Evolutionary conservation across 352 stramenopile genomes (phyloP).

Genomic region (Discostella stelligera): DNA sequence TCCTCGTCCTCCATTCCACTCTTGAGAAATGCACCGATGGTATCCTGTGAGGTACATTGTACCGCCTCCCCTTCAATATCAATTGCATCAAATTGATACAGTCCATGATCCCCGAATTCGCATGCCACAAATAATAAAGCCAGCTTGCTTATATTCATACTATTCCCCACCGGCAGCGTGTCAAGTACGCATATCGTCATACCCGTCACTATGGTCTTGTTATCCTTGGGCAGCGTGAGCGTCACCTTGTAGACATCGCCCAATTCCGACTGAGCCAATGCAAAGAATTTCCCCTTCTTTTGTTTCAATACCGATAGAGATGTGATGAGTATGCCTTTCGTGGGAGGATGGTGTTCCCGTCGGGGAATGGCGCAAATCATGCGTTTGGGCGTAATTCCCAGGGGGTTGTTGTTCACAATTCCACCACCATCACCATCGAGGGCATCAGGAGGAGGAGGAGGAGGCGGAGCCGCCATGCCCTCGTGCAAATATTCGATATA

Average conservation of each 20-base stretch:
- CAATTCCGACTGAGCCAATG: conserved; percentile 95
- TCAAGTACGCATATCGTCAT: conserved; percentile 90
- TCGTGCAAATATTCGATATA: conserved; percentile 97
- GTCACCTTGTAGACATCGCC: conserved; percentile 99
- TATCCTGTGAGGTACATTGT: conserved; percentile 49
- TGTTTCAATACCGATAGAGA: conserved; percentile 91
- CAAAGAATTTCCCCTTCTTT: conserved; percentile 93
- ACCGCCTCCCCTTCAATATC: conserved; percentile 86
- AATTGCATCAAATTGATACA: conserved; percentile 97
- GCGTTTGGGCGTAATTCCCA: conserved; percentile 37
- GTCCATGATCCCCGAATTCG: conserved; percentile 97
- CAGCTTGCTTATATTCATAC: conserved; percentile 96
- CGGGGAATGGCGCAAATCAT: conserved; percentile 80
- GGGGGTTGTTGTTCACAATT: neutral
- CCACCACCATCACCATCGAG: neutral
- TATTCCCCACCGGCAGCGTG: conserved; percentile 90
- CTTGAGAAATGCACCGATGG: conserved; percentile 34
- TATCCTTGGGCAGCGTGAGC: conserved; percentile 86
- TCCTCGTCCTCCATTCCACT: conserved; percentile 23
- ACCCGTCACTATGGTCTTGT: conserved; percentile 65
- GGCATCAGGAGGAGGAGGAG: conserved; percentile 58
- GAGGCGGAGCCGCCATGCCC: conserved; percentile 81
- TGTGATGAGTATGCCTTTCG: conserved; percentile 90
- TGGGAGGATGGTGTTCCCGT: conserved; percentile 79
- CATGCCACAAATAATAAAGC: conserved; percentile 94